phyloP scores from a whole-genome alignment of 2,329 filamentous ascomycete species.

The Arthrobotrys musiformis region DNA sequence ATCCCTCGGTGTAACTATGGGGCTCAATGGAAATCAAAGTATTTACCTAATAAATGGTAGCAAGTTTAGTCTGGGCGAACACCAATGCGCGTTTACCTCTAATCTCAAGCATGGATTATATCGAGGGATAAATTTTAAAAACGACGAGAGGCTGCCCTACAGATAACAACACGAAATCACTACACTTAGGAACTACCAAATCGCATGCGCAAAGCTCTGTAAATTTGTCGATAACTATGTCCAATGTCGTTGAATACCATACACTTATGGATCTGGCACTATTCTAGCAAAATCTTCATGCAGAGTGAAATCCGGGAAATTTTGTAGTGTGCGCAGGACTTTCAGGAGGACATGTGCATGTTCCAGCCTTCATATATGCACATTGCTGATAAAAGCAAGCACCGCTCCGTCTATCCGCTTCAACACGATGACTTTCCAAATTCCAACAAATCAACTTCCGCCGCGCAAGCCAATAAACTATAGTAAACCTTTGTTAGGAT shows the following conservation, averaged over 20 bases:
- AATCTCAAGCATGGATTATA: too few species aligned
- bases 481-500: background rate
- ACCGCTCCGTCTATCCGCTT: constrained; percentile 11
- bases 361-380: constrained; percentile 1
- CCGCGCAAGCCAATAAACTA: background rate
- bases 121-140: too few species aligned
- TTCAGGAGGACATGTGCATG: background rate
- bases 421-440: constrained; percentile 20
- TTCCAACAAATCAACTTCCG: constrained; percentile 3
- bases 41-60: background rate
- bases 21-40: background rate
- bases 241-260: too few species aligned
- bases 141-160: too few species aligned
- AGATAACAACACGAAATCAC: too few species aligned
- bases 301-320: background rate
- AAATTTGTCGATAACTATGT: too few species aligned
- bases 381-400: background rate
- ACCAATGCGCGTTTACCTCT: background rate
- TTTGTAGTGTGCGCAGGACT: background rate
- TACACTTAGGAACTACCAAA: too few species aligned
- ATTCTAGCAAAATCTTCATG: background rate
- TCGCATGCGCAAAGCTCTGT: too few species aligned
- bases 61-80: background rate
- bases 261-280: too few species aligned
- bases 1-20: background rate